Percentiles rank a stretch among this genome's conserved stretches.
These are phyloP conservation scores for Porcisia hertigi DNA, from an alignment of 208 protist genomes.

Conservation along the genomic window DNA sequence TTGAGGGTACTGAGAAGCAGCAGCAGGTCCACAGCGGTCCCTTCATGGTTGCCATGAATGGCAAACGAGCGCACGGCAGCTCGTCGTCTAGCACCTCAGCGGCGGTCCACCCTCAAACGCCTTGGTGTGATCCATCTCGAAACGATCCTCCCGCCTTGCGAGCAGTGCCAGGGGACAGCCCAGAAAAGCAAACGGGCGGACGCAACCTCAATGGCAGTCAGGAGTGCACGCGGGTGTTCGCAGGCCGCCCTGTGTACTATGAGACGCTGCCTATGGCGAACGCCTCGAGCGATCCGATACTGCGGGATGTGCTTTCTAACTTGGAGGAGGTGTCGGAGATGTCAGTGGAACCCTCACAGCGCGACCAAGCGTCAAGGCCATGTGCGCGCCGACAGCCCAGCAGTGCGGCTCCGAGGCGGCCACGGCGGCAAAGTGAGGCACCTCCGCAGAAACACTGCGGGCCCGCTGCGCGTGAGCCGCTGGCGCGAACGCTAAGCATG, in stretches of 20 bases:
- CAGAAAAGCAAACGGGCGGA: neutral
- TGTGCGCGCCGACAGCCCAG: constrained; percentile 1
- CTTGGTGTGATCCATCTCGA: neutral
- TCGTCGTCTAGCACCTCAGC: neutral
- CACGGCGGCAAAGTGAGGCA: neutral
- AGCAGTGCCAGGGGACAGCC: neutral
- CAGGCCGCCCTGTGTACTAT: constrained; percentile 27
- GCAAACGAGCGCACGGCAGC: neutral
- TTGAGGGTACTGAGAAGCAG: neutral
- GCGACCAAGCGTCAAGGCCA: neutral
- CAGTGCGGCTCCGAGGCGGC: neutral
- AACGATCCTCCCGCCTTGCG: neutral
- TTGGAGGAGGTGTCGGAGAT: constrained; percentile 1
- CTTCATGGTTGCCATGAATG: neutral
- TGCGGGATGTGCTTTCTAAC: constrained; percentile 25
- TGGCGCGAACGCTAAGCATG: neutral
- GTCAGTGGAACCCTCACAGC: neutral
- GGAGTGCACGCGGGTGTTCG: constrained; percentile 4
- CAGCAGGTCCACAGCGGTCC: neutral
- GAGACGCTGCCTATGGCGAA: constrained; percentile 13
- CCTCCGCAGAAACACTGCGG: neutral
- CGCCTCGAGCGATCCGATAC: constrained; percentile 20
- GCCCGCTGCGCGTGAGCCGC: neutral
- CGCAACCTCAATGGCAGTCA: neutral
- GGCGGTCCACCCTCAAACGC: neutral